Evolutionary conservation across 176 grass and related monocot genomes (phyloP).

Genomic region (Triticum monococcum): DNA sequence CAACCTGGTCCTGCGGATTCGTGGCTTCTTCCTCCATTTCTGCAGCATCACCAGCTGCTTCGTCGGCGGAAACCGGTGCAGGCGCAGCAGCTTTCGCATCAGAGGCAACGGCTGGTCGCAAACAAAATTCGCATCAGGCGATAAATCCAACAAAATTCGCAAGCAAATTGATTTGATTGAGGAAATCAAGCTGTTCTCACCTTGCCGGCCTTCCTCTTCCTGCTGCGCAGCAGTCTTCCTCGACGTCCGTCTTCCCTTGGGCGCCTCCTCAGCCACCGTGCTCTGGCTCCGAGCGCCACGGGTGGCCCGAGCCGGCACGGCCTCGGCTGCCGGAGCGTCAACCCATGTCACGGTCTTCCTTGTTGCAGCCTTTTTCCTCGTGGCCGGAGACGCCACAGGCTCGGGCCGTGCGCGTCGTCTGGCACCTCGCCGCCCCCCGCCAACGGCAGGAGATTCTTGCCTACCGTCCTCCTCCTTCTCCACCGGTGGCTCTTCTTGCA

Average conservation of each 20-base stretch:
- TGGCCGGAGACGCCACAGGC: not conserved
- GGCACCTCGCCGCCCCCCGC: too few species aligned
- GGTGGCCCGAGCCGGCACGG: not conserved
- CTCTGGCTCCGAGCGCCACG: not conserved
- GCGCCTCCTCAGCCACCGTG: not conserved
- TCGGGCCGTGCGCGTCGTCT: not conserved
- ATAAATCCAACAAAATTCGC: too few species aligned
- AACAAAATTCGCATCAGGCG: too few species aligned
- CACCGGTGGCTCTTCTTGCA: not conserved
- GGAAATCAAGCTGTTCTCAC: not conserved
- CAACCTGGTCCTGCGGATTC: not conserved
- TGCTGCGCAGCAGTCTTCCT: not conserved
- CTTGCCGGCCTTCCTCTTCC: conserved; percentile 8
- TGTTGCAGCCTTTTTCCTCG: not conserved
- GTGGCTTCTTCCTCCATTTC: not conserved
- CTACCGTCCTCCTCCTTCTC: not conserved
- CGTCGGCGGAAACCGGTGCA: too few species aligned
- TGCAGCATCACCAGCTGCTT: not conserved
- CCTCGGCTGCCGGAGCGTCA: not conserved
- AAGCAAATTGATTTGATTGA: not conserved
- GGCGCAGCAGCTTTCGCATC: not conserved
- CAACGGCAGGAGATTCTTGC: too few species aligned
- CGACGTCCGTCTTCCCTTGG: not conserved
- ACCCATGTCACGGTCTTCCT: not conserved
- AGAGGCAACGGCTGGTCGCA: not conserved